A percentile compares a stretch with the other conserved stretches of the same genome.
phyloP scores from a whole-genome alignment of 176 grass and related monocot species.

The Coix lacrymajobi region DNA sequence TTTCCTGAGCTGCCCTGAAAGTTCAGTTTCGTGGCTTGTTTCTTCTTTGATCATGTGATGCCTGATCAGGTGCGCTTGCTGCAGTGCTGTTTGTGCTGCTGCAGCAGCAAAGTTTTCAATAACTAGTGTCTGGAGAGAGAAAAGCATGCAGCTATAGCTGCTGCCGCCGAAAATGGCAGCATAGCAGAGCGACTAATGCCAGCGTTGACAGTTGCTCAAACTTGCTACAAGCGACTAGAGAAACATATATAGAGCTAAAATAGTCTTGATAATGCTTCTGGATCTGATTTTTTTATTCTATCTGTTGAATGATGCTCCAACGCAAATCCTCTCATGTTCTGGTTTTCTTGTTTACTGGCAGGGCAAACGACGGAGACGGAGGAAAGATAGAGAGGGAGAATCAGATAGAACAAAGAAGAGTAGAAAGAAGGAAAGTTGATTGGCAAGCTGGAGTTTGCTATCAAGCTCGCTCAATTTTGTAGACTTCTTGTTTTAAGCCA shows the following conservation, averaged over 20 bases:
- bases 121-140: no score
- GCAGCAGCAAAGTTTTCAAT: no score
- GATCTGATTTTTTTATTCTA: no score
- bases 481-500: neutral
- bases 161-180: no score
- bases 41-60: constrained; percentile 8
- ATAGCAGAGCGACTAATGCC: no score
- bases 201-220: neutral
- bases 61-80: neutral
- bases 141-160: no score
- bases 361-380: constrained; percentile 45
- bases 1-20: neutral
- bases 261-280: no score
- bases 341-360: constrained; percentile 41
- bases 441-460: neutral
- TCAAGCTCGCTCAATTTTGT: constrained; percentile 1
- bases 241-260: neutral
- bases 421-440: constrained; percentile 36
- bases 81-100: no score
- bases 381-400: constrained; percentile 35
- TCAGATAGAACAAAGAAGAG: constrained; percentile 45
- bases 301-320: no score
- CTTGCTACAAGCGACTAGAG: neutral
- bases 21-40: neutral
- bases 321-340: neutral